Evolutionary conservation across 1,284 basidiomycete genomes (phyloP), one percentile per base, ranked within the genome.

Genomic region (Leccinum griseonigrum): DNA sequence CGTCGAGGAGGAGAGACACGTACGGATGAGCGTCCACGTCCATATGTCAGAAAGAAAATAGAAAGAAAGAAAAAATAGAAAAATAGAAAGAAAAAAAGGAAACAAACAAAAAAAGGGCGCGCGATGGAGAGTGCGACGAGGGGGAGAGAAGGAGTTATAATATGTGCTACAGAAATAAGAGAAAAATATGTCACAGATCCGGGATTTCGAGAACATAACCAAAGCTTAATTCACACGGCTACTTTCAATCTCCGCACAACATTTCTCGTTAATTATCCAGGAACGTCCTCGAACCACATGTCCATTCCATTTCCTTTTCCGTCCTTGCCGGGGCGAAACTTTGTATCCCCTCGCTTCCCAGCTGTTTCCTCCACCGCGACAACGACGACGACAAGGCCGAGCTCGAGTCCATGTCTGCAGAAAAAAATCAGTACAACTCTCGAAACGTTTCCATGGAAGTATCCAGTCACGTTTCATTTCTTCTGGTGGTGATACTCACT

Each of bases 121-220:
- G 13, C 31, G 63, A 63, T 32, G 56, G 53, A 61, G 46, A 63
- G 54, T 50, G 57, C 52, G 61, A 62, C 54, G 67, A 57, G 46
- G 22, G 71, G 43, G 60, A 63, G 64, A 54, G 63, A 66, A 64
- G 61, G 70, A 60, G 56, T 75, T 48, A 48, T 74, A 76, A 73
- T 76, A 76, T 72, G 74, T 70, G 64, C 72, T 74, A 76, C 74
- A 76, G 74, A 75, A 74, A 72, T 72, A 70, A 76, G 72, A 71
- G 71, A 72, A 76, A 72, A 76, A 76, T 73, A 74, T 74, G 75
- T 74, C 74, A 76, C 72, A 75, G 74, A 76, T 76, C 67, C 68
- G 72, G 74, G 71, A 76, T 69, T 75, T 73, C 73, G 72, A 73
- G 71, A 73, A 76, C 73, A 73, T 75, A 73, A 75, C 74, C 62